phyloP scores from a whole-genome alignment of 768 basidiomycete species.

The Tricholomella constricta region DNA sequence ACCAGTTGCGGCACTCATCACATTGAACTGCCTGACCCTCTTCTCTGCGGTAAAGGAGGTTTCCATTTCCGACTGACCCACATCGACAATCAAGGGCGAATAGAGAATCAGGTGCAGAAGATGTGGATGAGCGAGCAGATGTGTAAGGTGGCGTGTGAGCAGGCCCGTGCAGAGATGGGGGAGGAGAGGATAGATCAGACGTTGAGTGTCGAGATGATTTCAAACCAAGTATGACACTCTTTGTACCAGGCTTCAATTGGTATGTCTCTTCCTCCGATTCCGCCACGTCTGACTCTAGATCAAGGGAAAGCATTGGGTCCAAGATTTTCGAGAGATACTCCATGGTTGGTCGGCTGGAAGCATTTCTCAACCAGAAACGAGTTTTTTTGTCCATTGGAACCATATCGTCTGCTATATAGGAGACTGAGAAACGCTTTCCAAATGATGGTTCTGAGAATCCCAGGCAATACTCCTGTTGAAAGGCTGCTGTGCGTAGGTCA shows the following conservation, averaged over 20 bases:
- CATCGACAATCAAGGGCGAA: conserved; percentile 20
- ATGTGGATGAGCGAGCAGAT: neutral
- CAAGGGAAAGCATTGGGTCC: too few species aligned
- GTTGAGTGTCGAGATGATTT: too few species aligned
- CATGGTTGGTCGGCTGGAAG: too few species aligned
- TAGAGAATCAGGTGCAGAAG: neutral
- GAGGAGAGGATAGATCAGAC: neutral
- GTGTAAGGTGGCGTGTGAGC: neutral
- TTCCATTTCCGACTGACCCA: conserved; percentile 19
- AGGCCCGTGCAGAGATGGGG: neutral
- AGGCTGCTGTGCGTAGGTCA: neutral
- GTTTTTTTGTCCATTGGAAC: neutral
- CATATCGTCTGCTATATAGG: neutral
- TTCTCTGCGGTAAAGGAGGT: conserved; percentile 6
- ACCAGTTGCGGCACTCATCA: conserved; percentile 18
- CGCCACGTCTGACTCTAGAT: neutral
- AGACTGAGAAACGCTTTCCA: neutral
- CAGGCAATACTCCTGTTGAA: neutral
- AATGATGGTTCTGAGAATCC: neutral
- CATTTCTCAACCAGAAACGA: too few species aligned
- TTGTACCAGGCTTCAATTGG: neutral
- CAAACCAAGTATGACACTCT: too few species aligned
- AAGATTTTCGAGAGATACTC: too few species aligned
- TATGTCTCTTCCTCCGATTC: conserved; percentile 2
- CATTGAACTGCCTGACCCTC: conserved; percentile 22